These are phyloP conservation scores for Hyaloscypha finlandica DNA, from an alignment of 495 filamentous ascomycete genomes.

Conservation along the genomic window DNA sequence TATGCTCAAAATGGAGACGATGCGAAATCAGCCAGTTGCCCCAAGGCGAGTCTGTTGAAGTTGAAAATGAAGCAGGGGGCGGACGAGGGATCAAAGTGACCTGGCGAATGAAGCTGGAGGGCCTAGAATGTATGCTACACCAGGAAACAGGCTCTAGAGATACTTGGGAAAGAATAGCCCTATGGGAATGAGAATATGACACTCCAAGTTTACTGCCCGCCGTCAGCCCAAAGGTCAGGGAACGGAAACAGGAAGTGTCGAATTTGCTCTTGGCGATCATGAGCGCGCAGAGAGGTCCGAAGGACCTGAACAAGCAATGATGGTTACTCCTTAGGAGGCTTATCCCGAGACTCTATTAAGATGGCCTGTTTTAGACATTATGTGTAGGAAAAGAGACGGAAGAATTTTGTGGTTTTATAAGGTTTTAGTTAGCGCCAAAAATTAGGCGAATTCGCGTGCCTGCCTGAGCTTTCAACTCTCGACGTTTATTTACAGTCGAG, in stretches of 20 bases:
- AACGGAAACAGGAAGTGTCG: constrained; percentile 66
- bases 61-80: constrained; percentile 87
- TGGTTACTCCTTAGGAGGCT: constrained; percentile 52
- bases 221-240: constrained; percentile 60
- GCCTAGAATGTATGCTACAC: neutral
- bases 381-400: constrained; percentile 50
- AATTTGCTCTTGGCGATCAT: constrained; percentile 89
- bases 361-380: constrained; percentile 83
- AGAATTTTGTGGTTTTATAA: constrained; percentile 23
- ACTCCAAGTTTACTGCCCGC: constrained; percentile 42
- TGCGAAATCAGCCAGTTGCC: constrained; percentile 79
- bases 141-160: neutral
- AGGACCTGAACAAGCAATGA: constrained; percentile 96
- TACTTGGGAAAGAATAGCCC: neutral
- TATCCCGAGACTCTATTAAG: constrained; percentile 99
- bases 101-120: neutral
- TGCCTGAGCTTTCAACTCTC: neutral
- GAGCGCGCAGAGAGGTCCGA: constrained; percentile 91
- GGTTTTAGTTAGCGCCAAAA: constrained; percentile 11
- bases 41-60: constrained; percentile 73
- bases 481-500: neutral
- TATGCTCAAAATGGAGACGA: constrained; percentile 79
- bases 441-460: neutral
- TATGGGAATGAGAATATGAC: constrained; percentile 26
- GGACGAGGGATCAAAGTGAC: constrained; percentile 36